Evolutionary conservation across 1,284 basidiomycete species (phyloP).

Genomic region (Tilletia horrida): DNA sequence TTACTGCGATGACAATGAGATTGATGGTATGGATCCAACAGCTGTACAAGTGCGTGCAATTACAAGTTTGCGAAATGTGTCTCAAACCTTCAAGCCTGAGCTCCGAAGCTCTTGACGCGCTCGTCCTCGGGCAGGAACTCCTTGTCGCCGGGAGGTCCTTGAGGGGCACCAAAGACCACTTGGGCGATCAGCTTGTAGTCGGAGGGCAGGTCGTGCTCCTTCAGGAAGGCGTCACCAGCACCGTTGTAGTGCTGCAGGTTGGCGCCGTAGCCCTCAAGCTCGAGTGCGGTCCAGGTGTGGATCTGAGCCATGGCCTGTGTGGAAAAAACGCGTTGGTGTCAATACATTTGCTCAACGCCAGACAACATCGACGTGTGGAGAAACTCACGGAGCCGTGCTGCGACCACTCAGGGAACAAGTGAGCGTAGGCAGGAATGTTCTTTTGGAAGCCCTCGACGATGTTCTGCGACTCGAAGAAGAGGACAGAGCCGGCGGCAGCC

Average conservation of each 20-base stretch:
- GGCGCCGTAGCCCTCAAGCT: slow-evolving; percentile 58
- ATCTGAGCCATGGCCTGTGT: slow-evolving; percentile 56
- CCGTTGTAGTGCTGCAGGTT: slow-evolving; percentile 56
- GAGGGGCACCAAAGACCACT: slow-evolving; percentile 58
- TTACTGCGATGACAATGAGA: too few relatives aligned
- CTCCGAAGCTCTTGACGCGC: slow-evolving; percentile 52
- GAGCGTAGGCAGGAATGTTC: slow-evolving; percentile 55
- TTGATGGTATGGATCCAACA: too few relatives aligned
- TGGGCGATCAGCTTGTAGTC: slow-evolving; percentile 57
- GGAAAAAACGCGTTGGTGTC: neutral
- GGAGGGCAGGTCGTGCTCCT: slow-evolving; percentile 52
- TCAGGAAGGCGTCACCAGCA: slow-evolving; percentile 24
- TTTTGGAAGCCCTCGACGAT: slow-evolving; percentile 49
- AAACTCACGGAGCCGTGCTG: slow-evolving; percentile 23
- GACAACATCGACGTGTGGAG: neutral
- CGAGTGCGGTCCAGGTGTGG: slow-evolving; percentile 58
- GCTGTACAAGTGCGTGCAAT: too few relatives aligned
- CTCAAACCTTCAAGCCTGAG: too few relatives aligned
- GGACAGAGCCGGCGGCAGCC: slow-evolving; percentile 58
- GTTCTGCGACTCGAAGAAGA: slow-evolving; percentile 55
- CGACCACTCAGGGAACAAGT: slow-evolving; percentile 54
- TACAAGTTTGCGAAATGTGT: too few relatives aligned
- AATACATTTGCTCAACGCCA: neutral
- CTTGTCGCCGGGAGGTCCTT: slow-evolving; percentile 54
- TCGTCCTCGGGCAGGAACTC: slow-evolving; percentile 55